Percentiles rank a stretch among this genome's conserved stretches.
Evolutionary conservation across 306 rosid genomes (phyloP).

Genomic region (Trifolium repens): DNA sequence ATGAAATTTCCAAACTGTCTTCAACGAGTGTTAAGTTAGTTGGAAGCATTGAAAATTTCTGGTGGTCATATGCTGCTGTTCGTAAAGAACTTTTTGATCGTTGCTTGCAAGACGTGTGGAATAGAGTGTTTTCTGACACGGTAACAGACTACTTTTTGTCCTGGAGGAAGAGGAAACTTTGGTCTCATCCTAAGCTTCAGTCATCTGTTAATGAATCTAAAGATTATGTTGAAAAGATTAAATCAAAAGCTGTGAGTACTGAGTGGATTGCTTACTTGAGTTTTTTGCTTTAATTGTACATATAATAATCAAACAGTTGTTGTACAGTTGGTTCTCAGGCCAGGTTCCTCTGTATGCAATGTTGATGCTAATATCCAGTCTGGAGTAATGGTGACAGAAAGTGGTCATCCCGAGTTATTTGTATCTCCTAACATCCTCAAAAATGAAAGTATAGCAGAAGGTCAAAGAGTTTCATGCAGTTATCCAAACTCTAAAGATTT

Average conservation of each 20-base stretch:
- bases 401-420: slow-evolving; percentile 43
- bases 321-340: slow-evolving; percentile 59
- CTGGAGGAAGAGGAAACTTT: slow-evolving; percentile 76
- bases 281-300: slow-evolving; percentile 42
- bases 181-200: slow-evolving; percentile 59
- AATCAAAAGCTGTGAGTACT: slow-evolving; percentile 72
- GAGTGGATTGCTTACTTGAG: slow-evolving; percentile 46
- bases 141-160: slow-evolving; percentile 59
- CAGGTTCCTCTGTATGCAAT: slow-evolving; percentile 45
- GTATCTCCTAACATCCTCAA: slow-evolving; percentile 38
- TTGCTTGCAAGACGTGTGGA: slow-evolving; percentile 89
- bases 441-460: slow-evolving; percentile 43
- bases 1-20: slow-evolving; percentile 44
- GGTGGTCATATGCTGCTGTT: slow-evolving; percentile 70
- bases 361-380: slow-evolving; percentile 52
- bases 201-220: slow-evolving; percentile 43
- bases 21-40: slow-evolving; percentile 53
- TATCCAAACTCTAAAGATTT: slow-evolving; percentile 46
- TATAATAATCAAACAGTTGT: slow-evolving; percentile 41
- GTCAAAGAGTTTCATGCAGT: slow-evolving; percentile 41
- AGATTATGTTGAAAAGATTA: slow-evolving; percentile 46
- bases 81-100: slow-evolving; percentile 66
- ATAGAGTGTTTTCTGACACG: slow-evolving; percentile 80
- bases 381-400: slow-evolving; percentile 43
- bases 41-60: slow-evolving; percentile 80